A percentile compares a stretch with the other conserved stretches of the same genome.
These are phyloP conservation scores for Calonectria hongkongensis DNA, from an alignment of 2,329 filamentous ascomycete species.

Conservation along the genomic window DNA sequence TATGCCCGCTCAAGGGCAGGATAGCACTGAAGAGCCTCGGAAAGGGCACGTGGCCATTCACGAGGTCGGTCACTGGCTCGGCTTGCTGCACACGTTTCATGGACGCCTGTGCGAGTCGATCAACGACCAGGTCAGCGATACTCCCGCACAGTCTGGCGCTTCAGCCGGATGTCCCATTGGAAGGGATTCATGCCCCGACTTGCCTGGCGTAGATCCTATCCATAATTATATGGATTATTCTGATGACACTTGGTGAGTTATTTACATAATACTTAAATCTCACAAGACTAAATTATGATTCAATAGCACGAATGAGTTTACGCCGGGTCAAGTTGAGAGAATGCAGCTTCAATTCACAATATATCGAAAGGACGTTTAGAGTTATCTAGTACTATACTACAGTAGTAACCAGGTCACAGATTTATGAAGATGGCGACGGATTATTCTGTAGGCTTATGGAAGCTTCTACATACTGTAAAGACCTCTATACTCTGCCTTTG, in stretches of 20 bases:
- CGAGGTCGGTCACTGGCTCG: constrained; percentile 34
- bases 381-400: not conserved
- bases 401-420: too few species aligned
- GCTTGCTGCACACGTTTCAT: constrained; percentile 35
- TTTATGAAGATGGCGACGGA: too few species aligned
- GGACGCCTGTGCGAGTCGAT: constrained; percentile 33
- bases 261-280: not conserved
- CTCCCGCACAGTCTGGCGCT: constrained; percentile 33
- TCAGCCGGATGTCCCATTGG: constrained; percentile 28
- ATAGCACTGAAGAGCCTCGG: constrained; percentile 32
- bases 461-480: too few species aligned
- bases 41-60: constrained; percentile 36
- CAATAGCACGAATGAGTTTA: constrained; percentile 33
- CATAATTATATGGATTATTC: constrained; percentile 38
- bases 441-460: too few species aligned
- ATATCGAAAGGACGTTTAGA: constrained; percentile 27
- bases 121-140: constrained; percentile 35
- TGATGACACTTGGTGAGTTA: constrained; percentile 34
- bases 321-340: constrained; percentile 32
- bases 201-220: constrained; percentile 32
- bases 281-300: not conserved
- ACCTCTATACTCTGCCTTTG: too few species aligned
- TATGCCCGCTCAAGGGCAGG: constrained; percentile 27
- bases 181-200: constrained; percentile 34
- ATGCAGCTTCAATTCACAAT: constrained; percentile 36